A percentile compares a stretch with the other conserved stretches of the same genome.
phyloP scores from a whole-genome alignment of 805 yeast species.

The Komagataella kurtzmanii region DNA sequence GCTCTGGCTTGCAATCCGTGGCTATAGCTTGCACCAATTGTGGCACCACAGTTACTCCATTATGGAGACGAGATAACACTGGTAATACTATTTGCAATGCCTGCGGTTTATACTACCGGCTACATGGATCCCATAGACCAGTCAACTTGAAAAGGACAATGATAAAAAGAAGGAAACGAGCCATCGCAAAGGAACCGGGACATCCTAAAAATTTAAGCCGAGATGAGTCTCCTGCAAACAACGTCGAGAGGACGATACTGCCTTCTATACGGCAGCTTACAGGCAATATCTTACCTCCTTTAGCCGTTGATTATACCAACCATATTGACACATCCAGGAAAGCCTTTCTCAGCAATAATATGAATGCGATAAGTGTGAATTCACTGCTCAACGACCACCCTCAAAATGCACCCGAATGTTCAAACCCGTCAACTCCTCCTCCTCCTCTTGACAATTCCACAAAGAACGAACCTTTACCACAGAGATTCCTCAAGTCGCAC shows the following conservation, averaged over 20 bases:
- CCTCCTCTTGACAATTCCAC: neutral
- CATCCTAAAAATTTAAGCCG: neutral
- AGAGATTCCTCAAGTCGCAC: neutral
- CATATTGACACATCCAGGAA: neutral
- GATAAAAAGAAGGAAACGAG: slow-evolving; percentile 55
- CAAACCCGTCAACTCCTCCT: neutral
- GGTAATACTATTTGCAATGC: slow-evolving; percentile 86
- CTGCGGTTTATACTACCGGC: slow-evolving; percentile 64
- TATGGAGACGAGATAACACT: slow-evolving; percentile 73
- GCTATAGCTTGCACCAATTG: slow-evolving; percentile 77
- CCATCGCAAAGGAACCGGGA: slow-evolving; percentile 15
- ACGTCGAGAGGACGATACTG: neutral
- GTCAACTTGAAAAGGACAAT: slow-evolving; percentile 58
- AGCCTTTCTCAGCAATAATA: neutral
- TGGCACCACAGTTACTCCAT: slow-evolving; percentile 73
- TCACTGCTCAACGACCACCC: neutral
- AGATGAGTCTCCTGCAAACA: neutral
- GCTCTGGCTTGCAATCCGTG: slow-evolving; percentile 23
- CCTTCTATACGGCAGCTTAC: neutral
- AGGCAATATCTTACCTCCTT: neutral
- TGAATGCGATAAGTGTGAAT: neutral
- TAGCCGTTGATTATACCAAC: neutral
- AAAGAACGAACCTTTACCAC: neutral
- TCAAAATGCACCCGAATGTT: neutral
- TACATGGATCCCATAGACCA: slow-evolving; percentile 72